Percentiles rank a stretch among this genome's conserved stretches.
Conservation (phyloP, 129 eudicot species). For the Flaveria bidentis region DNA sequence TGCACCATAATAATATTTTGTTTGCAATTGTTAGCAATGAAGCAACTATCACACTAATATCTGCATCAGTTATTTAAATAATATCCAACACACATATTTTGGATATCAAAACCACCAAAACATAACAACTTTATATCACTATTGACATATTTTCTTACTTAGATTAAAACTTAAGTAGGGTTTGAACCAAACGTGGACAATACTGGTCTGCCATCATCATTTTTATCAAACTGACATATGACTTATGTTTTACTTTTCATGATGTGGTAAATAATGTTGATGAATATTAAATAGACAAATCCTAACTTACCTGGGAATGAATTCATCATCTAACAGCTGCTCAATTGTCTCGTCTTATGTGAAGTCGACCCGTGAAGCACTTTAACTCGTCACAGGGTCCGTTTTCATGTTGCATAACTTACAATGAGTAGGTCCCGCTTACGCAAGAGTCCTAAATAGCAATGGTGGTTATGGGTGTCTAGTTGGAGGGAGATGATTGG, state of each 20-base stretch:
- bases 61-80: background rate
- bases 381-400: conserved; percentile 2
- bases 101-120: background rate
- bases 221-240: conserved; percentile 1
- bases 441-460: background rate
- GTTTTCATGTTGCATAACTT: background rate
- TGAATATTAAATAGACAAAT: conserved; percentile 4
- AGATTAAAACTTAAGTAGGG: background rate
- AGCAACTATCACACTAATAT: background rate
- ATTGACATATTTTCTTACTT: background rate
- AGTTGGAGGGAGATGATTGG: conserved; percentile 35
- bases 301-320: conserved; percentile 1
- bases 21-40: background rate
- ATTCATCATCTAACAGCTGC: conserved; percentile 5
- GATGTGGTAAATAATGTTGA: background rate
- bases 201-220: background rate
- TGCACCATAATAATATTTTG: background rate
- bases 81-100: background rate
- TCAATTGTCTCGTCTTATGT: background rate
- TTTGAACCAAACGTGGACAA: background rate
- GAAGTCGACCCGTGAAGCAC: background rate
- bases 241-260: background rate
- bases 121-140: background rate
- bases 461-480: conserved; percentile 27
- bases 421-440: conserved; percentile 16